Conservation (phyloP, 2,329 filamentous ascomycete genomes). For the Xylaria sp. region DNA sequence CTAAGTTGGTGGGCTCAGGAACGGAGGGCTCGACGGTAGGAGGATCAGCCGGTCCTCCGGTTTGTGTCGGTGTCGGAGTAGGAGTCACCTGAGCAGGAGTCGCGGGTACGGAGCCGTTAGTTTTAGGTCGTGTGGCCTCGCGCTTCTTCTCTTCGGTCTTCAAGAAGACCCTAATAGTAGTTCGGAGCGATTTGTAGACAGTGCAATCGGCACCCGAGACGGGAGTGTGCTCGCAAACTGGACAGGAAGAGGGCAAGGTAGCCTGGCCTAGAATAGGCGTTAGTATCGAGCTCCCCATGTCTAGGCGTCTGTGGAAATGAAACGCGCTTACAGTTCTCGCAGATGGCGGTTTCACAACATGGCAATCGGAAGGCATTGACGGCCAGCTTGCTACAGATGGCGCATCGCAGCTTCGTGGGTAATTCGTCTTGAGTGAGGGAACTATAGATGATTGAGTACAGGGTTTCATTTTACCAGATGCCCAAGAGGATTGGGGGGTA, state of each 20-base stretch:
- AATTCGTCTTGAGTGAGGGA: conserved; percentile 84
- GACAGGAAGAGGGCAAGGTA: conserved; percentile 81
- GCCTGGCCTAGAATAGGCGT: conserved; percentile 72
- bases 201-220: conserved; percentile 88
- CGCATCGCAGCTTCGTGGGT: conserved; percentile 95
- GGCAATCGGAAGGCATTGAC: conserved; percentile 91
- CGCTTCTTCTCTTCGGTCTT: conserved; percentile 92
- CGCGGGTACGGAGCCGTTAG: conserved; percentile 54
- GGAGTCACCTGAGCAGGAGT: conserved; percentile 58
- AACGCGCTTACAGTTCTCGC: conserved; percentile 78
- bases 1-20: conserved; percentile 26
- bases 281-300: conserved; percentile 13
- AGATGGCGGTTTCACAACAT: conserved; percentile 96
- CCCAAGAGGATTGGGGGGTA: not conserved
- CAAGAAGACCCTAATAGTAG: conserved; percentile 90
- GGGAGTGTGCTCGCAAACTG: conserved; percentile 92
- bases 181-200: conserved; percentile 89
- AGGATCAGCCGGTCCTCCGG: conserved; percentile 43
- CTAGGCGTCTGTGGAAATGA: conserved; percentile 24
- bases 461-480: not conserved
- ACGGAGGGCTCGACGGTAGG: conserved; percentile 37
- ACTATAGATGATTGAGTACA: conserved; percentile 57
- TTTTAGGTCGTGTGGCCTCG: conserved; percentile 69
- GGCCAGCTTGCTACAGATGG: conserved; percentile 90
- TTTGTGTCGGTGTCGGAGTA: conserved; percentile 50